Base-by-base conservation (phyloP, 768 basidiomycete species). In the Exidia glandulosa region DNA sequence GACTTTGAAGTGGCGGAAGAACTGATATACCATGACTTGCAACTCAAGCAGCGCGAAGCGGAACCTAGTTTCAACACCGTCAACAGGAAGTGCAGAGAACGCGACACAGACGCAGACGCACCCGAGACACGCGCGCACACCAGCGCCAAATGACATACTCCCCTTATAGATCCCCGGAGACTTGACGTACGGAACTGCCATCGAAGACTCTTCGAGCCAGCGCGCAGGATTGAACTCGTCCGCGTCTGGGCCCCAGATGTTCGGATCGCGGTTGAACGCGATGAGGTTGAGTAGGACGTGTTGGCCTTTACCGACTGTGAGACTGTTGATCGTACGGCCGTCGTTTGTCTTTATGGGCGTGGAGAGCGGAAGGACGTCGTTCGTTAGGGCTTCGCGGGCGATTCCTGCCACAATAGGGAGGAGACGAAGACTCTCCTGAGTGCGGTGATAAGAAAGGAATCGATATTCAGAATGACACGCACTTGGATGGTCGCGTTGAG, bases 291-390 rank as follows among this genome's bases (percentile, higher is more conserved):
- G 16, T 10, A 45, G 16, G 23, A 45, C 73, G 1, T 68, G 3
- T 63, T 63, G 9, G 2, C 79, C 83, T 61, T 79, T 80, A 23
- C 74, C 71, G 36, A 86, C 69, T 4, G 72, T 50, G 56, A 86
- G 68, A 19, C 69, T 72, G 27, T 72, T 67, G 16, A 79, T 71
- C 0, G 65, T 62, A 47, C 72, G 65, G 0, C 82, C 82, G 0
- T 76, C 68, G 0, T 68, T 62, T 0, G 78, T 79, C 12, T 64
- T 68, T n/a, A 85, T 64, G 3, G 83, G 82, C 1, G 66, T 65
- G 12, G 73, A 74, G n/a, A 87, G 73, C 0, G 84, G 85, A 13
- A 88, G 75, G 2, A 83, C 67, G 59, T 84, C 81, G 65, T 87
- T 23, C 7, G 41, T 23, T 14, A 45, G 41, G 19, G 41, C 41